These are phyloP conservation scores for Podila epigama DNA, from an alignment of 192 early-diverging fungal genomes.

Conservation along the genomic window DNA sequence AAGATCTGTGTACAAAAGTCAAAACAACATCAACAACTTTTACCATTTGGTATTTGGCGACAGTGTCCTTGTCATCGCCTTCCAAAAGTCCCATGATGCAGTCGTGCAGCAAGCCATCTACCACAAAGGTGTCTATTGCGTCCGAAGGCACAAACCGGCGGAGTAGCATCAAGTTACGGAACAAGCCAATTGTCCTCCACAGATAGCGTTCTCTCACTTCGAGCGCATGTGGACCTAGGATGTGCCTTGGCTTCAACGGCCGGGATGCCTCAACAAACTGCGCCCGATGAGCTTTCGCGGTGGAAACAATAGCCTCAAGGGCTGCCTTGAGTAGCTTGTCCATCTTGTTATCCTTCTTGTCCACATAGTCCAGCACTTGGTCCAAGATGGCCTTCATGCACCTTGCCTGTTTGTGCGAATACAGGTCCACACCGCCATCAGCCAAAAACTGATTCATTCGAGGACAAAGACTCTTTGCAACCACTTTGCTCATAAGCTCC, in stretches of 20 bases:
- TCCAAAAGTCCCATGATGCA: constrained; percentile 43
- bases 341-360: constrained; percentile 45
- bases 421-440: constrained; percentile 32
- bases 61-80: constrained; percentile 39
- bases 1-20: not conserved
- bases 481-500: constrained; percentile 34
- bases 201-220: constrained; percentile 25
- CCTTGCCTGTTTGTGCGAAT: constrained; percentile 27
- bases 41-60: constrained; percentile 45
- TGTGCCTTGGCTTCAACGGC: constrained; percentile 34
- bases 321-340: constrained; percentile 28
- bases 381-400: constrained; percentile 34
- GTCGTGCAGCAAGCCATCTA: constrained; percentile 41
- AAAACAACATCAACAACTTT: not conserved
- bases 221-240: constrained; percentile 18
- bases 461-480: constrained; percentile 43
- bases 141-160: constrained; percentile 27
- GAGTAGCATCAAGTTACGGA: constrained; percentile 34
- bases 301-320: constrained; percentile 9
- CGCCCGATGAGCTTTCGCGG: constrained; percentile 22
- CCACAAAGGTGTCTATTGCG: constrained; percentile 19
- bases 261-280: constrained; percentile 41
- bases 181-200: constrained; percentile 41
- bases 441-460: constrained; percentile 25
- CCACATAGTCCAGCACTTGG: constrained; percentile 44